Conservation (phyloP, 208 protist species). For the Vickermania ingenoplastis region DNA sequence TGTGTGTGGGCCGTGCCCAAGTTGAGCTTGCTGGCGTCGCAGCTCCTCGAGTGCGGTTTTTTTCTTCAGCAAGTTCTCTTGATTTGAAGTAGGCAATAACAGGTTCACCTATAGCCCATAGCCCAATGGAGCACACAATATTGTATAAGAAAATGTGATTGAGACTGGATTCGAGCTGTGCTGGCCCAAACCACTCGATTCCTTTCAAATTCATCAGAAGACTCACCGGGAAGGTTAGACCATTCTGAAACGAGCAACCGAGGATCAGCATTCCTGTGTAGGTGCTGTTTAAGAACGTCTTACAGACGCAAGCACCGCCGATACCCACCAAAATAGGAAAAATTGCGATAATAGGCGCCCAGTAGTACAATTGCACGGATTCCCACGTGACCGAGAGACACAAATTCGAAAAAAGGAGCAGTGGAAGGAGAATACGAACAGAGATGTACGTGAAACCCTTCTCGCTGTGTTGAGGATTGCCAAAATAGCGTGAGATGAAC, state of each 20-base stretch:
- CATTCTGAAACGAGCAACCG: conserved; percentile 62
- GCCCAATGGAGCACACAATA: conserved; percentile 39
- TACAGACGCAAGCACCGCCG: conserved; percentile 12
- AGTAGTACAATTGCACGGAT: conserved; percentile 37
- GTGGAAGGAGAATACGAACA: conserved; percentile 53
- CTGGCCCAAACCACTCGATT: conserved; percentile 34
- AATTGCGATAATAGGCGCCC: conserved; percentile 38
- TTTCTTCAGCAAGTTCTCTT: background rate
- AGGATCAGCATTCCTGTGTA: conserved; percentile 48
- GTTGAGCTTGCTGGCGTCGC: background rate
- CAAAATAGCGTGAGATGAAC: conserved; percentile 34
- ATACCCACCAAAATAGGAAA: conserved; percentile 35
- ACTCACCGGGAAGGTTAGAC: conserved; percentile 46
- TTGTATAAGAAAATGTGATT: conserved; percentile 73
- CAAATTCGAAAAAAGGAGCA: conserved; percentile 57
- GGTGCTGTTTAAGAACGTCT: conserved; percentile 16
- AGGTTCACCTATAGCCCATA: conserved; percentile 29
- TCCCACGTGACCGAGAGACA: conserved; percentile 52
- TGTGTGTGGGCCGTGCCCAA: too few species aligned
- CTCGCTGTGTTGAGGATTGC: conserved; percentile 16
- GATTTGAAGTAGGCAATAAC: conserved; percentile 5
- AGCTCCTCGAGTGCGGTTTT: background rate
- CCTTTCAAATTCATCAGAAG: conserved; percentile 50
- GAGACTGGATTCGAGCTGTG: conserved; percentile 19
- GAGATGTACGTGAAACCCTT: conserved; percentile 53